Evolutionary conservation across 768 basidiomycete species (phyloP), one percentile per base, ranked within the genome.

Genomic region (Leccinellum rugosiceps): DNA sequence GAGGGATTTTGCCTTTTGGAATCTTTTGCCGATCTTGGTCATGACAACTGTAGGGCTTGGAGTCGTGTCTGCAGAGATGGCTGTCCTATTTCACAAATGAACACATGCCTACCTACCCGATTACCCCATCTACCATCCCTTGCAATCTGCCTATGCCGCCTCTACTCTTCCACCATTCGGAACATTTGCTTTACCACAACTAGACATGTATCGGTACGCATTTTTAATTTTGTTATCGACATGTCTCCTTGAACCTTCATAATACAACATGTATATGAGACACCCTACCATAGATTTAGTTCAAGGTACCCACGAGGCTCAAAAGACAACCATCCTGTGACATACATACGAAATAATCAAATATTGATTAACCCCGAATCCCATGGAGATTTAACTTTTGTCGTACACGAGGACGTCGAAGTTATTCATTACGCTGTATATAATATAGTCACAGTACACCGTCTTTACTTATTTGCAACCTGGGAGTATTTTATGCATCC

Each of bases 31-130:
- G 0, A 67, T 93, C 52, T 55, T 84, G 13, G 75, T 80, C 4
- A 86, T 91, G 75, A 88, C 87, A 19, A 76, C 74, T 8, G 82
- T 83, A 4, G 89, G 85, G 7, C 77, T 89, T 28, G 83, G 77
- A 1, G 78, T 94, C 6, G 86, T 95, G 1, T 85, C 83, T 17
- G 86, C 86, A 2, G 90, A 94, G 74, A 88, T 93, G 79, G 78
- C 81, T 0, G 78, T 87, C 17, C 58, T 84, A 21, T 80, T 77
- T 65, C 54, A 19, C 34, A 26, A 32, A 2, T 62, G 46, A 52
- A 50, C 11, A 14, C 32, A 26, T 14, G 7, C 30, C 13, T 14
- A n/a, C 3, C 23, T 17, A 26, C 14, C 23, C 32, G 41, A 4
- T 38, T 38, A 10, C 38, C 38, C 38, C n/a, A 2, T 8, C 19